Conservation (phyloP, 257 asterid genomes). For the Ajuga chamaepitys region DNA sequence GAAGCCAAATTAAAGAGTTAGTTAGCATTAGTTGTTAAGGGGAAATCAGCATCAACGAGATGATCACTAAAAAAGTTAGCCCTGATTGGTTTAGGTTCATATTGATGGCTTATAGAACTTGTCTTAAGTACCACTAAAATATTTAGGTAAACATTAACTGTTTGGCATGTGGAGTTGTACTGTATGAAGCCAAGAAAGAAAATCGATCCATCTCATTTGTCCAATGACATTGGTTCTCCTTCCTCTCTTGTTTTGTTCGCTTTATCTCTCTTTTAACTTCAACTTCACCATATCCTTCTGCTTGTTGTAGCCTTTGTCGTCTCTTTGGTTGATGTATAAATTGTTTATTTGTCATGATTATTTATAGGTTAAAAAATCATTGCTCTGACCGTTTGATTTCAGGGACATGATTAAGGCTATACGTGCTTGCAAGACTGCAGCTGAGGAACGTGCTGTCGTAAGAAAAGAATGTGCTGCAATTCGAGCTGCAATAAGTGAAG, state of each 20-base stretch:
- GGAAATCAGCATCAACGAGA: background rate
- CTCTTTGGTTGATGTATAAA: background rate
- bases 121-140: background rate
- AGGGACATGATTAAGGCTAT: conserved; percentile 97
- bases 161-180: background rate
- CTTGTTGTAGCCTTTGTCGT: background rate
- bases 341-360: conserved; percentile 8
- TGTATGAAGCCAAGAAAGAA: background rate
- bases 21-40: background rate
- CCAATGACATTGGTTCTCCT: background rate
- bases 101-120: background rate
- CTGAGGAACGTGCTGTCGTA: conserved; percentile 86
- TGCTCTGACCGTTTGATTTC: conserved; percentile 23
- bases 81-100: background rate
- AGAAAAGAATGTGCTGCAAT: conserved; percentile 94
- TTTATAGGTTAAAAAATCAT: background rate
- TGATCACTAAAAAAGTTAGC: background rate
- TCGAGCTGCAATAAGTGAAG: conserved; percentile 85
- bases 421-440: conserved; percentile 93
- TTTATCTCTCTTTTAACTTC: background rate
- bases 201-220: background rate
- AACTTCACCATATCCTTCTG: background rate
- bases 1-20: background rate
- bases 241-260: background rate
- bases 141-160: background rate